Base-by-base conservation (phyloP, 1,139 yeast species). In the Kazachstania sp. region DNA sequence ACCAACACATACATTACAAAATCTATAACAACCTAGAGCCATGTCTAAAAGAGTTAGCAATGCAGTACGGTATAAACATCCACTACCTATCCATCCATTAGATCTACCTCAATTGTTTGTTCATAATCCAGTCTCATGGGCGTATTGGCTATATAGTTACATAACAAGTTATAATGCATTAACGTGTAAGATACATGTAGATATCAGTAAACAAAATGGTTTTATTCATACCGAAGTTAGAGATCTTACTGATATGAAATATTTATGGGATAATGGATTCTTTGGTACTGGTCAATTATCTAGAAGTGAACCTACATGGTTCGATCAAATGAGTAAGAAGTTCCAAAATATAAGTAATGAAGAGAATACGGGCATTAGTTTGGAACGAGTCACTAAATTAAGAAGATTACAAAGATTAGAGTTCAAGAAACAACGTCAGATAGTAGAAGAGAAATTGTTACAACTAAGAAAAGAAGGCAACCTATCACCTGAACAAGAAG, bases 301-400 rank as follows among this genome's bases (percentile, higher is more conserved):
- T 34, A 72, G 99, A 54, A 84, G 95, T 49, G 97, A 92, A 58
- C 96, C 98, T 0, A 80, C 95, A 0, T 92, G 97, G 97, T 67
- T 64, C 41, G 71, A 71, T 13, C 74, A 97, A 47, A 80, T 86
- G 1, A 69, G 74, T 30, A 69, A 84, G 44, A 71, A 83, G 45
- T 66, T 74, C 15, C 67, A 48, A 48, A 66, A 47, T 26, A 52
- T 55, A 35, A 52, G 67, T 19, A 73, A 44, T 4, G 47, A 38
- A 23, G 13, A 9, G 6, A 34, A 26, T n/a, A 19, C 20, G 11
- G 7, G 11, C 12, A 15, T 30, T 11, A 41, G 43, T 19, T 71
- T 82, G 46, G 98, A 92, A 66, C 95, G 86, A 54, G 67, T 88
- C 30, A 90, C 97, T 1, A 74, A 75, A 43, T 69, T 72, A 26